phyloP scores from a whole-genome alignment of 2,329 filamentous ascomycete species.

The Alternaria ventricosa region DNA sequence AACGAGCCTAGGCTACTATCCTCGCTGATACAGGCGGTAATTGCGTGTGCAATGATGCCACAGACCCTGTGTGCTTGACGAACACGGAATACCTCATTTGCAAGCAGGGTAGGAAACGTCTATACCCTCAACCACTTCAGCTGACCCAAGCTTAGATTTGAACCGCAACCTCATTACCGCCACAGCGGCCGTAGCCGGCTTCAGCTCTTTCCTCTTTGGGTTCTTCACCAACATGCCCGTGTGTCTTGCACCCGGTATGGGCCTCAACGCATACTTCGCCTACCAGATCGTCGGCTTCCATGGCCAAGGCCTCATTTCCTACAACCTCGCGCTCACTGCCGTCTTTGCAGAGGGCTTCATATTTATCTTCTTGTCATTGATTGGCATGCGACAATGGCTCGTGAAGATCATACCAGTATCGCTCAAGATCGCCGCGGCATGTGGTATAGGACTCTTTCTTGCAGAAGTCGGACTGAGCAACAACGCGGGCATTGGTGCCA shows the following conservation, averaged over 20 bases:
- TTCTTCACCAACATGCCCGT: slow-evolving; percentile 75
- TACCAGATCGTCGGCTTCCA: slow-evolving; percentile 81
- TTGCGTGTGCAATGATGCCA: slow-evolving; percentile 67
- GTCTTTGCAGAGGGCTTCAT: slow-evolving; percentile 89
- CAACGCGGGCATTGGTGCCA: slow-evolving; percentile 79
- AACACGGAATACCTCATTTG: slow-evolving; percentile 70
- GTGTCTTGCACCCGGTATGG: slow-evolving; percentile 50
- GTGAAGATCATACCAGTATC: slow-evolving; percentile 80
- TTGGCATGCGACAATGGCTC: slow-evolving; percentile 87
- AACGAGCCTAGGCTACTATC: slow-evolving; percentile 41
- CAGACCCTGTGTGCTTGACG: slow-evolving; percentile 60
- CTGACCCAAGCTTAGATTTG: slow-evolving; percentile 51
- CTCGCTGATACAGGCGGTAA: slow-evolving; percentile 71
- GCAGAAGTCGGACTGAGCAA: slow-evolving; percentile 78
- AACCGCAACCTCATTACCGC: slow-evolving; percentile 83
- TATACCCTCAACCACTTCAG: background rate
- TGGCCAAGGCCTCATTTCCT: slow-evolving; percentile 75
- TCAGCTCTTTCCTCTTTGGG: slow-evolving; percentile 81
- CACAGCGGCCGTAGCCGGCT: slow-evolving; percentile 79
- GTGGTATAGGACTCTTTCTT: slow-evolving; percentile 84
- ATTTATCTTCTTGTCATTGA: slow-evolving; percentile 78
- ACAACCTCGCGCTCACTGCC: slow-evolving; percentile 77
- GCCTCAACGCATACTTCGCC: slow-evolving; percentile 83
- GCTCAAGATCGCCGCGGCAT: slow-evolving; percentile 85
- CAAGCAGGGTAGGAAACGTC: slow-evolving; percentile 37